Conservation (phyloP, 305 asterid genomes). For the Solanum chacoense region DNA sequence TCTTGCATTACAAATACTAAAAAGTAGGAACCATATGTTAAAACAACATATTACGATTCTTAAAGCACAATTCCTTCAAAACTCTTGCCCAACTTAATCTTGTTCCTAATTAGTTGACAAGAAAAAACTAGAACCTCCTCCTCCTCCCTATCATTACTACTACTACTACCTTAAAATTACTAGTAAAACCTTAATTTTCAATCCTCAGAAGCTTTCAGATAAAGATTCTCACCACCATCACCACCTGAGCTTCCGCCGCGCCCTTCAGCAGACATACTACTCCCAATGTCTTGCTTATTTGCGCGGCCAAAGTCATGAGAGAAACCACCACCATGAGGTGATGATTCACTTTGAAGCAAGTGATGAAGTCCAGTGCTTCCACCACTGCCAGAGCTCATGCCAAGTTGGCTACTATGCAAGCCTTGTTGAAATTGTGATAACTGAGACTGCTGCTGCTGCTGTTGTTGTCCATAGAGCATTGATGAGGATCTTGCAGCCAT, state of each 20-base stretch:
- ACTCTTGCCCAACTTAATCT: neutral
- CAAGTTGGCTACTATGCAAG: conserved; percentile 6
- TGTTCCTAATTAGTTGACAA: neutral
- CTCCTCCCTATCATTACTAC: neutral
- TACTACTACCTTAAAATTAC: neutral
- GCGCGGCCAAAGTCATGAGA: neutral
- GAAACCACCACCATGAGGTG: neutral
- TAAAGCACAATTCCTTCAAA: neutral
- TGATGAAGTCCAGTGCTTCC: conserved; percentile 5
- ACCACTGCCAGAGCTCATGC: conserved; percentile 7
- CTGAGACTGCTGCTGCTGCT: neutral
- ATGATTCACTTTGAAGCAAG: conserved; percentile 1
- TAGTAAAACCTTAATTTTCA: neutral
- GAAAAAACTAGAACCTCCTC: neutral
- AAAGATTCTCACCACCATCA: conserved; percentile 10
- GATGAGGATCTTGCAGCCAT: conserved; percentile 39
- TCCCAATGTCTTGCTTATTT: neutral
- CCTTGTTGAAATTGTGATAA: neutral
- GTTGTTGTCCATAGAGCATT: conserved; percentile 2
- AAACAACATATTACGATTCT: neutral
- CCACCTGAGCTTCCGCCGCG: neutral
- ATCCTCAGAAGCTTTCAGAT: neutral
- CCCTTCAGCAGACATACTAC: conserved; percentile 3
- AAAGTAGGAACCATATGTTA: neutral
- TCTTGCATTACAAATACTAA: neutral